Base-by-base conservation (phyloP, 2,329 filamentous ascomycete species). In the Exserohilum rostratum region DNA sequence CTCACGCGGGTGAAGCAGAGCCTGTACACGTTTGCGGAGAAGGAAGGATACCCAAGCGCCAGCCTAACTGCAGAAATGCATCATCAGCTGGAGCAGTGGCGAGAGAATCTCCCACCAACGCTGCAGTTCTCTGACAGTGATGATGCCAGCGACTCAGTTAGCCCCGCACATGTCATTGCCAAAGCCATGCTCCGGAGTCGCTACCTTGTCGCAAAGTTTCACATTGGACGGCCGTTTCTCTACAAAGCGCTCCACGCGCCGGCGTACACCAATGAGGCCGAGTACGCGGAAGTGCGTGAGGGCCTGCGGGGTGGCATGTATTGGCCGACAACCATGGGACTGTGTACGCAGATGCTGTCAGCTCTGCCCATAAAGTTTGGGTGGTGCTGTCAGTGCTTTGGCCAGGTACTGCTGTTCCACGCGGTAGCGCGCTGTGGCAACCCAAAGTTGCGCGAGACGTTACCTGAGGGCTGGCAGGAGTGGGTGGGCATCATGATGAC, bases 11-110 rank as follows among this genome's bases (percentile, higher is more conserved):
- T 83, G 25, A 78, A 80, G 47, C 78, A 83, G 57, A 81, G 76
- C 43, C 67, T 82, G 30, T 82, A 82, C 62, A 78, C 77, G 44
- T 82, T 81, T 64, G 79, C 77, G 66, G 58, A 71, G 53, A 80
- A 68, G 34, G 69, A 72, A 22, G 61, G 61, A 2, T 68, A 66
- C 60, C 81, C 81, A 3, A 78, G 78, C 6, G 77, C 79, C 12
- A 77, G 77, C 6, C 72, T 84, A 46, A 82, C 80, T 18, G 71
- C 77, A 29, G 82, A 84, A 64, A 78, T 84, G 54, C 77, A 79
- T 45, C 81, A 83, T 65, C 82, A 84, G 66, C 77, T 84, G 15
- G 81, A 83, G 62, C 80, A 83, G 64, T 84, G 82, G 82, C 80
- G 81, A 22, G 72, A 67, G 5, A 82, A 83, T 49, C 77, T 84